A percentile compares a stretch with the other conserved stretches of the same genome.
phyloP scores from a whole-genome alignment of 441 rosid species.

The Adansonia grandidieri region DNA sequence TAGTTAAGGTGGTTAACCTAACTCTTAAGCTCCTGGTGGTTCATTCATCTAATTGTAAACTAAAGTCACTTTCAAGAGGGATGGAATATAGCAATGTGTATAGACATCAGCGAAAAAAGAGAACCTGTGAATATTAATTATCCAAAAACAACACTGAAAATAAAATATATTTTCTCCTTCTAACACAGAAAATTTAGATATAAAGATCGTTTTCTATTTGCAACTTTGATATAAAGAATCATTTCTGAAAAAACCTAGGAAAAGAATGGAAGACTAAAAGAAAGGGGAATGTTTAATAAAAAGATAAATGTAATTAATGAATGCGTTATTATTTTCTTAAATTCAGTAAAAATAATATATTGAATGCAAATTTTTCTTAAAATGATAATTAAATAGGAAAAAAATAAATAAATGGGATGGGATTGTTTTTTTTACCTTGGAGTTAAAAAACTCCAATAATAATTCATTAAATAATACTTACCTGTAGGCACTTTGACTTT shows the following conservation, averaged over 20 bases:
- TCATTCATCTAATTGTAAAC: no score
- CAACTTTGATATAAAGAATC: background rate
- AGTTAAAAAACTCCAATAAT: no score
- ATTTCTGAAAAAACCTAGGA: background rate
- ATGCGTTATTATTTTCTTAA: background rate
- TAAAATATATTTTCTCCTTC: background rate
- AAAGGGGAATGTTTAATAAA: background rate
- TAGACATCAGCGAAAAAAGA: no score
- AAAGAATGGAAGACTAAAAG: conserved; percentile 1
- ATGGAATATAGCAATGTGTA: no score
- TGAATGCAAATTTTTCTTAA: background rate
- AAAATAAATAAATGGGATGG: background rate
- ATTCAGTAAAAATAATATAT: background rate
- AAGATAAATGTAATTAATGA: background rate
- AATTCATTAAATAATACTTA: no score
- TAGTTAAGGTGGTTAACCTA: no score
- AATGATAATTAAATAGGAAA: background rate
- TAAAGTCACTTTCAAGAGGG: no score
- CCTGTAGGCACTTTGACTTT: background rate
- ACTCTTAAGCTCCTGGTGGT: no score
- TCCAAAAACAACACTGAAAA: no score
- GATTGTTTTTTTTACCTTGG: no score
- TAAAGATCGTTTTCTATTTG: background rate
- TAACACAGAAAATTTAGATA: background rate
- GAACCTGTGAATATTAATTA: no score